Conservation (phyloP, 768 basidiomycete genomes). For the Russula virescens region DNA sequence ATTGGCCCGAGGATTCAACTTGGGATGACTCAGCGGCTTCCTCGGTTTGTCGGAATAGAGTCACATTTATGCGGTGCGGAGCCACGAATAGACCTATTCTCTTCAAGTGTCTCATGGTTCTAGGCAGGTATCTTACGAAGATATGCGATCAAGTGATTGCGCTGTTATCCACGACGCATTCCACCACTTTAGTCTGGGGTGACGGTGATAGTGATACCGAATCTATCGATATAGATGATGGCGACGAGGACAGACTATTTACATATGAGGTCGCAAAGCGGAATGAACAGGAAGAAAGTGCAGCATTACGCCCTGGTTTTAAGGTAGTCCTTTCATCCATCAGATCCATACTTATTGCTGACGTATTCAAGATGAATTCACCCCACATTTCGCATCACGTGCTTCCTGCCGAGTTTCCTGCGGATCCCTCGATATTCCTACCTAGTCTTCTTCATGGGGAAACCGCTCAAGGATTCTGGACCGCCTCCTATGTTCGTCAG, state of each 20-base stretch:
- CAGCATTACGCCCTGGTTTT: constrained; percentile 41
- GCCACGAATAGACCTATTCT: neutral
- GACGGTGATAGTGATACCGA: constrained; percentile 28
- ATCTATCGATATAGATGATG: constrained; percentile 35
- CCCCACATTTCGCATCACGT: neutral
- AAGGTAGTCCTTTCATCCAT: constrained; percentile 31
- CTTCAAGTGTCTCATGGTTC: neutral
- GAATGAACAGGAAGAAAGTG: constrained; percentile 50
- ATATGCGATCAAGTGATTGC: constrained; percentile 50
- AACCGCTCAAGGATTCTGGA: constrained; percentile 20
- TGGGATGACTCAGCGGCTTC: constrained; percentile 48
- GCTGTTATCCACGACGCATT: constrained; percentile 45
- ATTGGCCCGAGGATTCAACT: constrained; percentile 57
- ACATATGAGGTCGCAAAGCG: constrained; percentile 51
- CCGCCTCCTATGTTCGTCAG: neutral
- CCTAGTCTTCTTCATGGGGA: constrained; percentile 21
- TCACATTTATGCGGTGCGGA: constrained; percentile 56
- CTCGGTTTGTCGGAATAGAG: constrained; percentile 45
- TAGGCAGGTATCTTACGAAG: constrained; percentile 5
- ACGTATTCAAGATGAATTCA: neutral
- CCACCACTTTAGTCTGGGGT: constrained; percentile 41
- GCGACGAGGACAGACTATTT: constrained; percentile 43
- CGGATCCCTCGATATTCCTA: neutral
- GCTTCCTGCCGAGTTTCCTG: neutral
- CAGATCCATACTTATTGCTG: neutral